These are phyloP conservation scores for Linnemannia hyalina DNA, from an alignment of 192 early-diverging fungal genomes.

Conservation along the genomic window DNA sequence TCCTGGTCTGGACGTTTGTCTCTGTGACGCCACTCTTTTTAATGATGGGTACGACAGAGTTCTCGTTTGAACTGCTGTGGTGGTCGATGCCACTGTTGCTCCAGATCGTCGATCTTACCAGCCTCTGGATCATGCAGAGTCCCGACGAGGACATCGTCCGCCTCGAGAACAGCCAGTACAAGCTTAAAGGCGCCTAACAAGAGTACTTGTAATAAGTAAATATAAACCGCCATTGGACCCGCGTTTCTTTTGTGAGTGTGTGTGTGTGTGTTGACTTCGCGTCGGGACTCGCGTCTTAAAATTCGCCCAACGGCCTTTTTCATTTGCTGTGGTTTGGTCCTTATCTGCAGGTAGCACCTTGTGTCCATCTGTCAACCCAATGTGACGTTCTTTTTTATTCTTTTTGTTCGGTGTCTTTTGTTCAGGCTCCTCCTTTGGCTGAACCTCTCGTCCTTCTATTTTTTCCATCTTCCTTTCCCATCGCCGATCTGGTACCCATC, in stretches of 20 bases:
- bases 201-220: background rate
- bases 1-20: conserved; percentile 32
- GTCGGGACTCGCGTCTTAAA: background rate
- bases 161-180: conserved; percentile 48
- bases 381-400: conserved; percentile 4
- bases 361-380: background rate
- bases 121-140: conserved; percentile 50
- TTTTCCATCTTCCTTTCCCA: conserved; percentile 3
- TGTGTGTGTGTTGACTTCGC: no score
- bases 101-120: conserved; percentile 35
- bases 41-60: conserved; percentile 22
- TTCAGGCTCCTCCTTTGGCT: background rate
- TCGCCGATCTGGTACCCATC: background rate
- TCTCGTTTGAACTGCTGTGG: conserved; percentile 52
- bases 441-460: no score
- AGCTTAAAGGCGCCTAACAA: conserved; percentile 38
- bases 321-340: background rate
- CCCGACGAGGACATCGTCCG: conserved; percentile 41
- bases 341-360: no score
- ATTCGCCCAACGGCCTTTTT: background rate
- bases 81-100: conserved; percentile 56
- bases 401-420: background rate
- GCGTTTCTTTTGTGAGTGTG: no score
- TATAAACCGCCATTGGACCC: background rate
- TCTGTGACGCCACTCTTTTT: conserved; percentile 29